Conservation (phyloP, 2,329 filamentous ascomycete species). For the Monosporascus sp. region DNA sequence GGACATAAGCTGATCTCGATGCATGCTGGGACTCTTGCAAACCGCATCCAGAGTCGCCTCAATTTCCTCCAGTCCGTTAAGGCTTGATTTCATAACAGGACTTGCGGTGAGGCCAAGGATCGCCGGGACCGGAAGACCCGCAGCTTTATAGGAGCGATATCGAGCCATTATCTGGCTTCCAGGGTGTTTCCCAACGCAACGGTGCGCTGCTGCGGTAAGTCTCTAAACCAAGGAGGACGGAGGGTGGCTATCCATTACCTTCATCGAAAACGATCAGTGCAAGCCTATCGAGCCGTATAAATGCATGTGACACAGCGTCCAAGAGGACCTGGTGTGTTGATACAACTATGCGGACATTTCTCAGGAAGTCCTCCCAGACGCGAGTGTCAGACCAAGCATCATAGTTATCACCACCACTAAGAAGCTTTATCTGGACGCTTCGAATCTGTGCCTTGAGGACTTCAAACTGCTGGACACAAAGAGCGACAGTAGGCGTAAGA, state of each 20-base stretch:
- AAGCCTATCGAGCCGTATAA: constrained; percentile 59
- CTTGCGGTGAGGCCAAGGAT: constrained; percentile 80
- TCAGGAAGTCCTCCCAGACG: constrained; percentile 63
- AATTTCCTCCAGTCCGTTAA: constrained; percentile 51
- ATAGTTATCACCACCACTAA: constrained; percentile 64
- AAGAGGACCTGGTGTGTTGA: constrained; percentile 71
- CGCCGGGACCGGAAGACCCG: constrained; percentile 44
- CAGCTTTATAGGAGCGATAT: constrained; percentile 50
- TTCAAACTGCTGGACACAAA: constrained; percentile 61
- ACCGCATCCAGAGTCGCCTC: constrained; percentile 66
- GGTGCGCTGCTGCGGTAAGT: constrained; percentile 54
- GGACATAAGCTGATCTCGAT: constrained; percentile 64
- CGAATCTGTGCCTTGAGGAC: constrained; percentile 57
- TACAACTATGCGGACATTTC: constrained; percentile 64
- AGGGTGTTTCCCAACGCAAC: constrained; percentile 60
- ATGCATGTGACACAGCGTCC: constrained; percentile 70
- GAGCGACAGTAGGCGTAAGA: constrained; percentile 60
- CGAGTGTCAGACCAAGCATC: constrained; percentile 65
- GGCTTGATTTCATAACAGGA: constrained; percentile 58
- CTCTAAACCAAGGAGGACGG: constrained; percentile 2
- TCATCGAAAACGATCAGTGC: constrained; percentile 78
- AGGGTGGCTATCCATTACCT: constrained; percentile 41
- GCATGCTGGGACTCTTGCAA: constrained; percentile 61
- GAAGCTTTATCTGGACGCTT: constrained; percentile 50
- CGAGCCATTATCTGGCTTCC: constrained; percentile 68